Evolutionary conservation across 352 stramenopile species (phyloP).

Genomic region (Phytophthora palmivora): DNA sequence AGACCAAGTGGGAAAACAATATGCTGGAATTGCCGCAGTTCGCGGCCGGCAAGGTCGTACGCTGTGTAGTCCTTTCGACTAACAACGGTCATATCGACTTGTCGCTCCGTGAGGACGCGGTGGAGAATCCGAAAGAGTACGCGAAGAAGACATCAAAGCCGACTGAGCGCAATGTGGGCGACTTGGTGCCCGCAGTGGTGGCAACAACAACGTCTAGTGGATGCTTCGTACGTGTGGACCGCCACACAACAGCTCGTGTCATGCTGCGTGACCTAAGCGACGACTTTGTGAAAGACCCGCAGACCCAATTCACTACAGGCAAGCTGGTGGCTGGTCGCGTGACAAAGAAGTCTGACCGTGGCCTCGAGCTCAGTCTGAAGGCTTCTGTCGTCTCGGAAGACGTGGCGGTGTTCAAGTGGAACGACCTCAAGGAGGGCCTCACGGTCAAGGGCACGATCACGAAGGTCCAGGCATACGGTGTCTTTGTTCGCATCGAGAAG

Average conservation of each 20-base stretch:
- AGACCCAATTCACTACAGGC: slow-evolving; percentile 89
- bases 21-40: slow-evolving; percentile 80
- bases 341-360: slow-evolving; percentile 84
- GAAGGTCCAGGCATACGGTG: slow-evolving; percentile 95
- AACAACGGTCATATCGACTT: slow-evolving; percentile 68
- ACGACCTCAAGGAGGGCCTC: slow-evolving; percentile 89
- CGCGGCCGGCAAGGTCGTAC: slow-evolving; percentile 67
- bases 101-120: slow-evolving; percentile 71
- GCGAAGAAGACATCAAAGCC: slow-evolving; percentile 44
- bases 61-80: slow-evolving; percentile 75
- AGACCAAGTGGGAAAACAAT: slow-evolving; percentile 69
- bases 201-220: slow-evolving; percentile 92
- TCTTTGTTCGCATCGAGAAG: slow-evolving; percentile 96
- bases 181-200: slow-evolving; percentile 93
- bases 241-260: slow-evolving; percentile 87
- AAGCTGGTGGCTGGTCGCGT: slow-evolving; percentile 95
- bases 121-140: slow-evolving; percentile 65
- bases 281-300: slow-evolving; percentile 94
- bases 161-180: slow-evolving; percentile 60
- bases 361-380: slow-evolving; percentile 94
- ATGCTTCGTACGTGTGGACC: slow-evolving; percentile 94
- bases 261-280: slow-evolving; percentile 96
- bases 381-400: slow-evolving; percentile 93
- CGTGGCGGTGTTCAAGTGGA: slow-evolving; percentile 84
- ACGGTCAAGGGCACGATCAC: slow-evolving; percentile 96